A percentile compares a stretch with the other conserved stretches of the same genome.
phyloP scores from a whole-genome alignment of 139 green algal genomes.

The Raphidocelis subcapitata region DNA sequence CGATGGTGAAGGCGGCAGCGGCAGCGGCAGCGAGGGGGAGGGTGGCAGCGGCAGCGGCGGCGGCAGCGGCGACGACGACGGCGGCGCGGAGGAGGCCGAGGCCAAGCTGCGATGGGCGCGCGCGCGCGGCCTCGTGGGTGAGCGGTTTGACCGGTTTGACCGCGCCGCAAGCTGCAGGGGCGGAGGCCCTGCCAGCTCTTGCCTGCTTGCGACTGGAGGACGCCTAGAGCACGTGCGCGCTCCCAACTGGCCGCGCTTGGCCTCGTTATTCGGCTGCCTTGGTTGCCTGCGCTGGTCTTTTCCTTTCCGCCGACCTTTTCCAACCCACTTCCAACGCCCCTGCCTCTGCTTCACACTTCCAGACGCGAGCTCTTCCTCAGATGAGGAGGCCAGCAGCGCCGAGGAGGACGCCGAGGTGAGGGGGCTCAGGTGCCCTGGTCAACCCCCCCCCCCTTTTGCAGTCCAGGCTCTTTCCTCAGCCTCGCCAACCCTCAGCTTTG shows the following conservation, averaged over 20 bases:
- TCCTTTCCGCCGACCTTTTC: neutral
- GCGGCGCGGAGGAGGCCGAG: constrained; percentile 9
- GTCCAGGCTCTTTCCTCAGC: neutral
- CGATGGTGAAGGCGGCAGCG: neutral
- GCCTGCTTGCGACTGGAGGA: neutral
- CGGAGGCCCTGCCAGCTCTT: neutral
- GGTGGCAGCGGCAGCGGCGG: neutral
- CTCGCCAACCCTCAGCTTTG: constrained; percentile 8
- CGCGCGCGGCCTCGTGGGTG: constrained; percentile 47
- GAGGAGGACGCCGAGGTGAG: constrained; percentile 8
- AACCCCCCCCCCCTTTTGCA: neutral
- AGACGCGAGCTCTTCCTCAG: constrained; percentile 15
- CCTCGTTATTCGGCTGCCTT: neutral
- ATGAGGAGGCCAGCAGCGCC: constrained; percentile 17
- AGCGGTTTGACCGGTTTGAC: constrained; percentile 9
- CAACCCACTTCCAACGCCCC: neutral
- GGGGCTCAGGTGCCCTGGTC: constrained; percentile 24
- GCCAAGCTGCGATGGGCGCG: constrained; percentile 57
- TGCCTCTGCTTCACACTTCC: neutral
- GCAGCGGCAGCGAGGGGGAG: neutral
- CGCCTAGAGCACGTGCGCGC: neutral
- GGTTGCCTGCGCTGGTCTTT: neutral
- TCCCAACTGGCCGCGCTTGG: neutral
- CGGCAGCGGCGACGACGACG: neutral
- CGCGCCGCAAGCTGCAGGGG: neutral